phyloP scores from a whole-genome alignment of 179 eudicot genomes.

The Gypsophila paniculata region DNA sequence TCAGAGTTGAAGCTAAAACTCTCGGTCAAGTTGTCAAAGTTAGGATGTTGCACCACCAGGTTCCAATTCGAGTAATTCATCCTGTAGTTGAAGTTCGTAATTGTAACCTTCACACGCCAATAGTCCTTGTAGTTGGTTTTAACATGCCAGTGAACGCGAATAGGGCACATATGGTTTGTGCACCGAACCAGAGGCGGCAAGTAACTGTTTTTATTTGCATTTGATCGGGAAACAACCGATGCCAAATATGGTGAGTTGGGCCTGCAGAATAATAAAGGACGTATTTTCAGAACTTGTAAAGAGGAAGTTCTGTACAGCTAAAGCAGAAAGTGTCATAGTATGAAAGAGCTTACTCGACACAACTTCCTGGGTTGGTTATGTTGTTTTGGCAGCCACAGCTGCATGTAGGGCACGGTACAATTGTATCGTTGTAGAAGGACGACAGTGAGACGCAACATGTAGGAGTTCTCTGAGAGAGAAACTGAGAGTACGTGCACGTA shows the following conservation, averaged over 20 bases:
- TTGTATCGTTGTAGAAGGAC: constrained; percentile 15
- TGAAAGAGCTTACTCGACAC: constrained; percentile 21
- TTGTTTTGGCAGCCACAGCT: constrained; percentile 25
- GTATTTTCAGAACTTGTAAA: background rate
- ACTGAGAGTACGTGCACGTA: constrained; percentile 19
- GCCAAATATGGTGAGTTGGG: constrained; percentile 16
- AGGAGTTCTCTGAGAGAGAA: constrained; percentile 18
- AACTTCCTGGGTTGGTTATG: constrained; percentile 15
- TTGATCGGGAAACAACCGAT: constrained; percentile 14
- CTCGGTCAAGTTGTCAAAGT: constrained; percentile 25
- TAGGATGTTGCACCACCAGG: constrained; percentile 29
- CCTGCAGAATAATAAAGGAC: background rate
- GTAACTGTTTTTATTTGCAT: constrained; percentile 11
- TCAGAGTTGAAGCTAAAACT: constrained; percentile 27
- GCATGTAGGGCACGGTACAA: constrained; percentile 27
- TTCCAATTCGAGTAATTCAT: constrained; percentile 30
- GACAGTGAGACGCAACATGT: constrained; percentile 21
- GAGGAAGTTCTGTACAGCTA: background rate
- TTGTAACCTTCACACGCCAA: constrained; percentile 28
- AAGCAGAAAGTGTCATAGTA: background rate
- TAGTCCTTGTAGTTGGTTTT: constrained; percentile 19
- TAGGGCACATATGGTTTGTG: constrained; percentile 27
- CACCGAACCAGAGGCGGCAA: constrained; percentile 24
- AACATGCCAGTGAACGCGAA: constrained; percentile 19
- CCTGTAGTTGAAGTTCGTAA: constrained; percentile 29